Conservation (phyloP, 1,284 basidiomycete species). For the Mycena citricolor region DNA sequence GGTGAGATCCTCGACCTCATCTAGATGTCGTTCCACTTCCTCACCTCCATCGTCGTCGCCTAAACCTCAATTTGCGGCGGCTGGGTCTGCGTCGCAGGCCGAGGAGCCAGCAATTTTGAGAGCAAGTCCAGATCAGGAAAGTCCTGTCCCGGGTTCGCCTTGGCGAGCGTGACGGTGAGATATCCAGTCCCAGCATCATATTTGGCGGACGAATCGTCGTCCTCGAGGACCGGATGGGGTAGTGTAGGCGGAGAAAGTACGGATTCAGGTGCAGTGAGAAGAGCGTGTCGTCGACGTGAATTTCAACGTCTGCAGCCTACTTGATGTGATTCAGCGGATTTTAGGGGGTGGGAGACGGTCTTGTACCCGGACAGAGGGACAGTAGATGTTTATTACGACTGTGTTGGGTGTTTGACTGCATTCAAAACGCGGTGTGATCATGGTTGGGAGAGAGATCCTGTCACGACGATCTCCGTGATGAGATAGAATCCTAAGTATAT, state of each 20-base stretch:
- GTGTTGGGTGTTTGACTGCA: slow-evolving; percentile 66
- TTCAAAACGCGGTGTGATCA: slow-evolving; percentile 81
- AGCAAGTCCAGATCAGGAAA: slow-evolving; percentile 77
- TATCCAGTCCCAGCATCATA: slow-evolving; percentile 75
- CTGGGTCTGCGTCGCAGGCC: slow-evolving; percentile 38
- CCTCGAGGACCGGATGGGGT: slow-evolving; percentile 62
- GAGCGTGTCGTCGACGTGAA: slow-evolving; percentile 68
- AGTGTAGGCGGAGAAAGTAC: slow-evolving; percentile 77
- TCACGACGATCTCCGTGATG: too few relatives aligned
- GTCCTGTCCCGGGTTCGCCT: slow-evolving; percentile 59
- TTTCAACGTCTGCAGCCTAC: slow-evolving; percentile 78
- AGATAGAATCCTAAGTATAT: too few relatives aligned
- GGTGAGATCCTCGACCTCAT: slow-evolving; percentile 43
- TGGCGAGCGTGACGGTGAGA: slow-evolving; percentile 68
- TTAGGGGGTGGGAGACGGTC: slow-evolving; percentile 12
- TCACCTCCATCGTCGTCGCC: slow-evolving; percentile 49
- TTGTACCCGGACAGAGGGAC: slow-evolving; percentile 76
- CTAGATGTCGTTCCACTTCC: too few relatives aligned
- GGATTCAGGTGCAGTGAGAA: slow-evolving; percentile 78
- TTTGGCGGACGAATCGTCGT: slow-evolving; percentile 65
- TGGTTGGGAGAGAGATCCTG: slow-evolving; percentile 29
- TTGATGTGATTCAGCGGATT: slow-evolving; percentile 27
- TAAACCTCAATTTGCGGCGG: slow-evolving; percentile 66
- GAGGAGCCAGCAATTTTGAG: slow-evolving; percentile 71
- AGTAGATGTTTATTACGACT: slow-evolving; percentile 65